Base-by-base conservation (phyloP, 2,329 filamentous ascomycete genomes). In the Monosporascus sp. region DNA sequence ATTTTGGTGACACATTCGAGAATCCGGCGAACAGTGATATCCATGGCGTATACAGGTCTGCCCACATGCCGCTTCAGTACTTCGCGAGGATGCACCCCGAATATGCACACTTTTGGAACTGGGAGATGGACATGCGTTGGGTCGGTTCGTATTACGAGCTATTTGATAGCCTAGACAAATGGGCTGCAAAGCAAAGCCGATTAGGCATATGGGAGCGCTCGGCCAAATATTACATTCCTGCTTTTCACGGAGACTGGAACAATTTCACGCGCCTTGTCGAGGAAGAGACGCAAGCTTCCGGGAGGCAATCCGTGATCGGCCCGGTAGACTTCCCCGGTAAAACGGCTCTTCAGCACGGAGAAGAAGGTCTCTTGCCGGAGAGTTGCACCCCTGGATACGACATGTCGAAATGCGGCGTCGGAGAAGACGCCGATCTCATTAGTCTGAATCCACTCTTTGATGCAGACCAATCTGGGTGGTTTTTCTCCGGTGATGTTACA, bases 391-490 rank as follows among this genome's bases (percentile, higher is more conserved):
- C 74, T 27, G 81, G 82, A 60, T 72, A 74, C 11, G 78, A 81
- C 58, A 61, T 67, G 54, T 61, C 63, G 1, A 65, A 75, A 52
- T 90, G 87, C 70, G 87, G 87, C 53, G 81, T 89, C 5, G 83
- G 80, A 55, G 87, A 90, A 68, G 80, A 84, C 24, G 87, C 87
- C 4, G 88, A 91, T 63, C 77, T 91, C 49, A 90, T 92, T 65
- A 88, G 86, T 0, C 80, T 91, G 60, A 89, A 90, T 66, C 88
- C 88, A 0, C 78, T 91, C 41, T 91, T 91, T 64, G 85, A 91
- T 61, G 80, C 85, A 0, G 78, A 84, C 8, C 74, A 80, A 50
- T 90, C 87, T 3, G 85, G 85, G 50, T 91, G 88, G 88, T 81
- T 89, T 41, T 85, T 90, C 53, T 76, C 81, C 5, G 76, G 84